Conservation (phyloP, 2,329 filamentous ascomycete species). For the Calycina marina region DNA sequence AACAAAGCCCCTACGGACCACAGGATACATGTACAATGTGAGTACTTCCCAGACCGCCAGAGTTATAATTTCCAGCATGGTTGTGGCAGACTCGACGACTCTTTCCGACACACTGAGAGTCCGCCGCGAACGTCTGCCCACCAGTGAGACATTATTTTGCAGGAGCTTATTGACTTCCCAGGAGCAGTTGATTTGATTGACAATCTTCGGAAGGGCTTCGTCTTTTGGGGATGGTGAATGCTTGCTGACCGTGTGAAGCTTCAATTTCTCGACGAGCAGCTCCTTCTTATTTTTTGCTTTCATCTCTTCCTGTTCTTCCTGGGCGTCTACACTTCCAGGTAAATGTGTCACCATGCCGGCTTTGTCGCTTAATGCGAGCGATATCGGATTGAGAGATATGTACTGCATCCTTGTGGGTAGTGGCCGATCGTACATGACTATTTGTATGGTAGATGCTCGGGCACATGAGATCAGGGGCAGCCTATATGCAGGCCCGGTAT, state of each 20-base stretch:
- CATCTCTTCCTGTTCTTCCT: slow-evolving; percentile 52
- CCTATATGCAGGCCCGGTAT: slow-evolving; percentile 33
- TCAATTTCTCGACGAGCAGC: slow-evolving; percentile 70
- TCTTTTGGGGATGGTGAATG: slow-evolving; percentile 72
- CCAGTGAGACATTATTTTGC: slow-evolving; percentile 77
- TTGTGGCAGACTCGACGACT: slow-evolving; percentile 84
- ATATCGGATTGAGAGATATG: slow-evolving; percentile 79
- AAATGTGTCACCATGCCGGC: slow-evolving; percentile 25
- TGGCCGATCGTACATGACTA: slow-evolving; percentile 80
- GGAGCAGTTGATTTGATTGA: slow-evolving; percentile 93
- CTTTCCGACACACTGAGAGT: slow-evolving; percentile 86
- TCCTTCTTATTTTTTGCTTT: slow-evolving; percentile 42
- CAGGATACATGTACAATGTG: slow-evolving; percentile 62
- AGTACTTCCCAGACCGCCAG: slow-evolving; percentile 56
- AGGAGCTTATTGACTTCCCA: slow-evolving; percentile 76
- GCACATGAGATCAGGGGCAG: slow-evolving; percentile 64
- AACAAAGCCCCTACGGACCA: slow-evolving; percentile 61
- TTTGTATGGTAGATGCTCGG: slow-evolving; percentile 60
- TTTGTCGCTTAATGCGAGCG: slow-evolving; percentile 71
- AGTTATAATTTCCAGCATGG: slow-evolving; percentile 62
- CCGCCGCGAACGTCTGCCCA: slow-evolving; percentile 68
- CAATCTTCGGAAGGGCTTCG: slow-evolving; percentile 60
- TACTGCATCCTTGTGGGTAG: slow-evolving; percentile 88
- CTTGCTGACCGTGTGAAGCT: slow-evolving; percentile 70
- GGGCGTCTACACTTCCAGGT: slow-evolving; percentile 49